A percentile compares a stretch with the other conserved stretches of the same genome.
phyloP scores from a whole-genome alignment of 2,329 filamentous ascomycete species.

The Nemania sp. region DNA sequence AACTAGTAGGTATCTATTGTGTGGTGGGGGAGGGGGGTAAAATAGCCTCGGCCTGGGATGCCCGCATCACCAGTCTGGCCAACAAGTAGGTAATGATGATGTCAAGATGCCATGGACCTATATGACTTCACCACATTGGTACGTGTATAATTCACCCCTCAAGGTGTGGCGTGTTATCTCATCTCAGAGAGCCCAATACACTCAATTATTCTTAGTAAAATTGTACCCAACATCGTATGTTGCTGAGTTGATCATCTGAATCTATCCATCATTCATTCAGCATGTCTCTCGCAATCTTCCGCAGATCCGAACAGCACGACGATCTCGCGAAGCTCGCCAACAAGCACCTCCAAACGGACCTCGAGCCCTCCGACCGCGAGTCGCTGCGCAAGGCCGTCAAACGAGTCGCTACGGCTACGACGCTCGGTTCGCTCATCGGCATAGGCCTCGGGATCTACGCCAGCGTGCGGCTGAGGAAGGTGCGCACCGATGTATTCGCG shows the following conservation, averaged over 20 bases:
- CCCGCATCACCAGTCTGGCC: background rate
- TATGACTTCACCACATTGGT: conserved; percentile 4
- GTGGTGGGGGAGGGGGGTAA: background rate
- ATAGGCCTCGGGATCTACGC: conserved; percentile 62
- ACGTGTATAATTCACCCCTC: background rate
- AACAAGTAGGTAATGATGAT: conserved; percentile 17
- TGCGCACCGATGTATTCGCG: conserved; percentile 62
- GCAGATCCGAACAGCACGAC: conserved; percentile 44
- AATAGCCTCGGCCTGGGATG: background rate
- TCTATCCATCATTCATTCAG: background rate
- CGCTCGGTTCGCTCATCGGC: conserved; percentile 63
- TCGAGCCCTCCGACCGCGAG: conserved; percentile 60
- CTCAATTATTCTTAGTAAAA: too few relatives aligned
- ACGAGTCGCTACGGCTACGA: conserved; percentile 59
- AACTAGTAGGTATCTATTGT: background rate
- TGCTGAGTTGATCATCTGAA: background rate
- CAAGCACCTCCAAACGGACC: conserved; percentile 61
- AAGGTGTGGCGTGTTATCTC: too few relatives aligned
- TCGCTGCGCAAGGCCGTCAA: conserved; percentile 58
- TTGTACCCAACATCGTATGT: too few relatives aligned
- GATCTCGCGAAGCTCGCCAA: conserved; percentile 61
- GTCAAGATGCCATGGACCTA: conserved; percentile 10
- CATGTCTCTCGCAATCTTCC: conserved; percentile 43
- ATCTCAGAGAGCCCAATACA: too few relatives aligned
- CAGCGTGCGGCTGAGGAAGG: conserved; percentile 60